Base-by-base conservation (phyloP, 345 rosid genomes). In the Isatis tinctoria region DNA sequence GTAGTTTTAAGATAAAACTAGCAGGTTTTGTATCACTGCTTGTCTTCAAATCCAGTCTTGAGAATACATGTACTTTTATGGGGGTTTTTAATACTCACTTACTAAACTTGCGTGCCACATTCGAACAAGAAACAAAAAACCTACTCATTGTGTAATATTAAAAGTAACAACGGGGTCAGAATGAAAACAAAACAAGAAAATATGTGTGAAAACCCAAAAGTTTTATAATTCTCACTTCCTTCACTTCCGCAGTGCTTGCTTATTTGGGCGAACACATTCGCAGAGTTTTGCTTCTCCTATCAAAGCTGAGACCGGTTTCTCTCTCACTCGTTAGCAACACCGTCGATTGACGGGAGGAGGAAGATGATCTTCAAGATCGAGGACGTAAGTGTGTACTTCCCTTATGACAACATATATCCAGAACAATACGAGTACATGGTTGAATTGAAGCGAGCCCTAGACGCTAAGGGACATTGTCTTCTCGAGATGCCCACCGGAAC, bases 401-500 rank as follows among this genome's bases (percentile, higher is more conserved):
- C 98, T 0, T 95, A 95, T 79, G 98, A 95, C 66, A 77, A 89
- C 82, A 95, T 95, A 67, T 95, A 95, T 65, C 99, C 98, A 3
- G 98, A 95, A 74, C 98, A 95, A 47, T 89, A 95, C 76, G 70
- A 89, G 5, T 92, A 95, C 86, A 90, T 95, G 99, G 72, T 95
- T 64, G 99, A 95, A 77, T 87, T 92, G 13, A 95, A 95, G 77
- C 96, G 98, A 7, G 86, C 96, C 57, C 85, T 95, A 28, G 99
- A 95, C 28, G 98, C 99, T 43, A 89, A 88, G 61, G 99, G 99
- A 22, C 99, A 95, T 78, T 95, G 99, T 79, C 98, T 95, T 63
- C 88, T 95, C 16, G 99, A 95, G 82, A 95, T 95, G 99, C 98
- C 99, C 10, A 95, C 99, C 0, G 99, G 99, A 54, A 95, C 98